Percentiles rank a stretch among this genome's conserved stretches.
These are phyloP conservation scores for Nakataea oryzae DNA, from an alignment of 2,329 filamentous ascomycete species.

Conservation along the genomic window DNA sequence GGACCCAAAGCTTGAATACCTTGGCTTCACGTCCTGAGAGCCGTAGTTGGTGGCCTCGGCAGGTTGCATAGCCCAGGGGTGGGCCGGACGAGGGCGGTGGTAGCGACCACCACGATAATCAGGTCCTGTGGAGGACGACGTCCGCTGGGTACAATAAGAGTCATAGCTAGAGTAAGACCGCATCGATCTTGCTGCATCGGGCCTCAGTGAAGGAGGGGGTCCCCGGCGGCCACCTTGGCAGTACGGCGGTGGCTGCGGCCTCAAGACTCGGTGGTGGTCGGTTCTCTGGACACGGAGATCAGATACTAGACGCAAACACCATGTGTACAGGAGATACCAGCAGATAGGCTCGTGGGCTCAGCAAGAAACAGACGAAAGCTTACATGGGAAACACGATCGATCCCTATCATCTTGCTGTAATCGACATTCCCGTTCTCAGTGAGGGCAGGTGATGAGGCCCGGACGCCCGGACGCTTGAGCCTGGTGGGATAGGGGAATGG, in stretches of 20 bases:
- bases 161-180: conserved; percentile 19
- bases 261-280: conserved; percentile 31
- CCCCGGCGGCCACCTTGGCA: conserved; percentile 22
- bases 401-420: conserved; percentile 38
- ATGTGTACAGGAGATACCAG: neutral
- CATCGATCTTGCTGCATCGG: conserved; percentile 29
- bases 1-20: conserved; percentile 38
- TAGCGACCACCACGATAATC: neutral
- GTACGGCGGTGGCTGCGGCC: conserved; percentile 19
- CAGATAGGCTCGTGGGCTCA: too few species aligned
- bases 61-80: conserved; percentile 16
- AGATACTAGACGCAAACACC: neutral
- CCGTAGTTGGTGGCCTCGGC: conserved; percentile 21
- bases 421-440: conserved; percentile 35
- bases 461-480: conserved; percentile 40
- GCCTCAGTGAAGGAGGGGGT: conserved; percentile 26
- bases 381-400: conserved; percentile 36
- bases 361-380: conserved; percentile 9
- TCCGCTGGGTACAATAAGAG: conserved; percentile 18
- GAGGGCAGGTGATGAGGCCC: conserved; percentile 37
- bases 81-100: conserved; percentile 7
- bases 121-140: conserved; percentile 17
- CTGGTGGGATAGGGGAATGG: conserved; percentile 49
- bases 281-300: conserved; percentile 1
- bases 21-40: conserved; percentile 25